Evolutionary conservation across 1,139 yeast species (phyloP), one percentile per base, ranked within the genome.

Genomic region (Nadsonia commutata): DNA sequence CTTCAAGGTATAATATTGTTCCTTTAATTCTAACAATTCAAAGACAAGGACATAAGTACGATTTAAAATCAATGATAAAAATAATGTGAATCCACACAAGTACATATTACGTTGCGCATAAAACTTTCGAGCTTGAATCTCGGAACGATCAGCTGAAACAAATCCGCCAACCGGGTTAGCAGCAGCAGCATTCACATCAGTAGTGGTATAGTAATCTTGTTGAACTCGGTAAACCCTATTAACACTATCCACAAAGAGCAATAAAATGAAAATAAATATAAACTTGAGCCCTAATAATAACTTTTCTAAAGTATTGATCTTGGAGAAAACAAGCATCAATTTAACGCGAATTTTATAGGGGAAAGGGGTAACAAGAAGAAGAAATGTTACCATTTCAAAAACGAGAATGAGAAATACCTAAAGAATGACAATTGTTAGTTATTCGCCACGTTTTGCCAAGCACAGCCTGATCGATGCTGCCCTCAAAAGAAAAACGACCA

Each of bases 21-120:
- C 74, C 56, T 80, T 80, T 58, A 83, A 71, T 49, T 72, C 72
- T 50, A 85, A 65, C 62, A 85, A 70, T 55, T 83, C 94, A 44
- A 78, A 78, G 31, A 85, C 95, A 58, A 88, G 70, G 3, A 76
- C 68, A 59, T 82, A 85, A n/a, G 95, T 86, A 65, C 96, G 75
- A 56, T 80, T 78, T 54, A 88, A 76, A 47, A 86, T 80, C 56
- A 86, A 70, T 1, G 95, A 83, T 58, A 90, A 69, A 62, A 93
- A 93, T 61, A 93, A 71, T 2, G 97, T 86, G 65, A 88, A 86
- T 1, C 99, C 99, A 55, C 96, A 85, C 48, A 93, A 72, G 57
- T 93, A 93, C 82, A 88, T 79, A 68, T 93, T 93, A 66, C 99
- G 78, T 67, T 93, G 98, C 18, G 96, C 85, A 58, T 88, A 86